These are phyloP conservation scores for Verticillium alfalfae DNA, from an alignment of 2,329 filamentous ascomycete species.

Conservation along the genomic window DNA sequence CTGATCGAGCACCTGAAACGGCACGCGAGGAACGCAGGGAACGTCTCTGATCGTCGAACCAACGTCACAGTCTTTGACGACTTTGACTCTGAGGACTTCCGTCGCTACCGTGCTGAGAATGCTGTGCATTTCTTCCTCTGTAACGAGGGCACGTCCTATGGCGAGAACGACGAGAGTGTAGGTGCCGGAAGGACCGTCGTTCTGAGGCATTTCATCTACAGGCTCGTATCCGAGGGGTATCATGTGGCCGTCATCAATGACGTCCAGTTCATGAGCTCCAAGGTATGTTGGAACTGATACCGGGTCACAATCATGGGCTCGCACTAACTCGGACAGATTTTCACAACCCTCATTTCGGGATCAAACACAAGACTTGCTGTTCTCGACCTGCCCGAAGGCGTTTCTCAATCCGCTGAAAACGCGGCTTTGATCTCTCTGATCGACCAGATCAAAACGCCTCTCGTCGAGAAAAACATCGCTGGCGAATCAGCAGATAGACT, in stretches of 20 bases:
- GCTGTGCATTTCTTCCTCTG: constrained; percentile 64
- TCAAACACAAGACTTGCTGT: not conserved
- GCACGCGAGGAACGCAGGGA: not conserved
- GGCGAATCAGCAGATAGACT: constrained; percentile 1
- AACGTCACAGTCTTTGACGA: constrained; percentile 39
- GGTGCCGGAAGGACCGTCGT: constrained; percentile 1
- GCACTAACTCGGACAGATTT: not conserved
- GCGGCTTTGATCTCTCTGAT: not conserved
- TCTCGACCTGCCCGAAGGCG: not conserved
- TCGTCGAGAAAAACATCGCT: not conserved
- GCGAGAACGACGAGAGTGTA: not conserved
- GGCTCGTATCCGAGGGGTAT: constrained; percentile 48
- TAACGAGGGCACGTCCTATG: constrained; percentile 49
- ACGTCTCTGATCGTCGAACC: not conserved
- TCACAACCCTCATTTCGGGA: not conserved
- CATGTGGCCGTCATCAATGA: constrained; percentile 61
- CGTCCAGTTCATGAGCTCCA: constrained; percentile 58
- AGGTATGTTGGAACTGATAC: constrained; percentile 30
- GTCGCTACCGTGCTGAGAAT: constrained; percentile 44
- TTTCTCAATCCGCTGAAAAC: not conserved
- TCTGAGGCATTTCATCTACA: constrained; percentile 43
- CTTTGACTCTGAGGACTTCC: constrained; percentile 42
- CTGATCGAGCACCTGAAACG: constrained; percentile 57
- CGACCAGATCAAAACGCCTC: not conserved
- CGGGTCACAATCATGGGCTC: not conserved